These are phyloP conservation scores for Opeltia flavorubescens DNA, from an alignment of 495 filamentous ascomycete species.

Conservation along the genomic window DNA sequence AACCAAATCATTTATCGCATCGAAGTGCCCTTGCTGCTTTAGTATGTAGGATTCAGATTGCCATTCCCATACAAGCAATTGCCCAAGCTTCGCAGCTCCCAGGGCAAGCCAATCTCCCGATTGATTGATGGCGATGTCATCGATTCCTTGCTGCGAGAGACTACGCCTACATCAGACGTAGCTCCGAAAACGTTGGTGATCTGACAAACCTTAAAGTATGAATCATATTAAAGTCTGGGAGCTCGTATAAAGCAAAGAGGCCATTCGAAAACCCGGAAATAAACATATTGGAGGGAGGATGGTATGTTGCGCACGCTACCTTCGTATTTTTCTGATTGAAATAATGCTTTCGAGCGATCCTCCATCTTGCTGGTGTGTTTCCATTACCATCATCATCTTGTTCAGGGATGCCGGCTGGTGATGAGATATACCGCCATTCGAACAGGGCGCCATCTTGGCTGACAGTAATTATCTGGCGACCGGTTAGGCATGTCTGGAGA, in stretches of 20 bases:
- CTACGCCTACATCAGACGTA: conserved; percentile 29
- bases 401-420: conserved; percentile 33
- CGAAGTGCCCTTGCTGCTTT: conserved; percentile 94
- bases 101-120: conserved; percentile 96
- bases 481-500: conserved; percentile 37
- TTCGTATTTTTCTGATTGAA: conserved; percentile 85
- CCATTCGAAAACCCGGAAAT: conserved; percentile 92
- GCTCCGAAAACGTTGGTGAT: not conserved
- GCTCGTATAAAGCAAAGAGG: conserved; percentile 82
- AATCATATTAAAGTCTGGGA: conserved; percentile 94
- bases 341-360: conserved; percentile 74
- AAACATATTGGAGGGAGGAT: conserved; percentile 70
- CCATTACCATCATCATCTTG: conserved; percentile 47
- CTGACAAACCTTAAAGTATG: conserved; percentile 53
- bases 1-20: conserved; percentile 84
- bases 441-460: conserved; percentile 56
- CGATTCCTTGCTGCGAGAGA: conserved; percentile 91
- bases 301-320: conserved; percentile 76
- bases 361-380: conserved; percentile 54
- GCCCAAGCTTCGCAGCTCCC: conserved; percentile 88
- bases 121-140: conserved; percentile 82
- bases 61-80: conserved; percentile 97
- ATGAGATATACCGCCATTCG: conserved; percentile 44
- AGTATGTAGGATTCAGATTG: conserved; percentile 98
- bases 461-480: conserved; percentile 60